Base-by-base conservation (phyloP, 1,284 basidiomycete species). In the Flammula alnicola region DNA sequence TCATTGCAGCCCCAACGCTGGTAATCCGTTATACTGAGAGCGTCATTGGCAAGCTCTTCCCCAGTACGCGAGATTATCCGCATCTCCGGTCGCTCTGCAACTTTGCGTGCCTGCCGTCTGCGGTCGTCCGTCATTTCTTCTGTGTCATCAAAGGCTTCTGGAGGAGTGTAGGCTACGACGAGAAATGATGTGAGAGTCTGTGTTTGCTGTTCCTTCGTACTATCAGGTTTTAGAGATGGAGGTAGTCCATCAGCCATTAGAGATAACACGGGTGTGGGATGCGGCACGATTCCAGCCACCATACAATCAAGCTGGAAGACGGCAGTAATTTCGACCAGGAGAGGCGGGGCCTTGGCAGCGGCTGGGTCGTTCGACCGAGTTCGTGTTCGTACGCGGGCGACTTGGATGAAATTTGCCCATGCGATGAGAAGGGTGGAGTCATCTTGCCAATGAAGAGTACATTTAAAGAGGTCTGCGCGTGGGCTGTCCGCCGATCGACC, bases 241-340 rank as follows among this genome's bases (percentile, higher is more conserved):
- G 47, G 65, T 23, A 49, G 56, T 5, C 40, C 56, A 36, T 57
- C 57, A 55, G 45, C 12, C 62, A 47, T 8, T 60, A 44, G 9
- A 52, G 44, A 31, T 60, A 59, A 46, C 6, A 55, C 52, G 14
- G 76, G 64, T 40, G 76, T 73, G 0, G 81, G 82, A 64, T 95
- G 91, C 3, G 92, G 88, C 1, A 91, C 84, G 43, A 99, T 85
- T 16, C 95, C 95, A 1, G 94, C 83, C 22, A 98, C 85, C 91
- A 98, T 95, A 66, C 93, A 95, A 67, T 99, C 97, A 31, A 98
- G 78, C 63, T 96, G 88, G 66, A 98, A 94, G 33, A 95, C 88
- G 2, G 91, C 88, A 0, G 89, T 93, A 56, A 98, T 90, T 65
- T 98, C 95, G 39, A 93, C 90, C 37, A 83, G 63, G 40, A 85